Evolutionary conservation across 441 rosid species (phyloP).

Genomic region (Gossypium laxum): DNA sequence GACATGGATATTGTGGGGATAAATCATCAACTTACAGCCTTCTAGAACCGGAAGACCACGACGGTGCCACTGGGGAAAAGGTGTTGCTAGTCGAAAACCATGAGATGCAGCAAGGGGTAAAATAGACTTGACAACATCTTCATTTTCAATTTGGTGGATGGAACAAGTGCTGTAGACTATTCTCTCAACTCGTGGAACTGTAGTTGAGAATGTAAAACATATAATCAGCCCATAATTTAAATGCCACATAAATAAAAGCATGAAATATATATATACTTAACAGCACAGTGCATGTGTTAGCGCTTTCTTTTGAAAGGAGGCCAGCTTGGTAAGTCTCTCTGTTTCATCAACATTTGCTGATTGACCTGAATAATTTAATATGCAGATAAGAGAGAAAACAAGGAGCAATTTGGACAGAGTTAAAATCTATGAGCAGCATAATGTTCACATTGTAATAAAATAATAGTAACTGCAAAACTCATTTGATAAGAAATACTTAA

Average conservation of each 20-base stretch:
- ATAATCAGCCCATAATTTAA: background rate
- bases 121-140: conserved; percentile 61
- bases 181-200: conserved; percentile 79
- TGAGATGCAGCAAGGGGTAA: conserved; percentile 49
- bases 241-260: background rate
- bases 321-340: conserved; percentile 58
- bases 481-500: background rate
- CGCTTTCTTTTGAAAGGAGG: conserved; percentile 77
- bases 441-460: background rate
- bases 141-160: conserved; percentile 69
- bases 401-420: background rate
- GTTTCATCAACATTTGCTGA: conserved; percentile 20
- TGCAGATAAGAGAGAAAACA: background rate
- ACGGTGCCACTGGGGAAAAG: conserved; percentile 62
- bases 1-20: background rate
- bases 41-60: conserved; percentile 67
- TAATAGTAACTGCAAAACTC: background rate
- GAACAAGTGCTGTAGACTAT: conserved; percentile 89
- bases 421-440: background rate
- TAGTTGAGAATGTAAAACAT: background rate
- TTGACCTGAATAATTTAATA: conserved; percentile 20
- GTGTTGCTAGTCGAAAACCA: conserved; percentile 54
- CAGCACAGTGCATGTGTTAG: conserved; percentile 72
- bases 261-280: conserved; percentile 23
- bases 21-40: conserved; percentile 49